Percentiles rank a stretch among this genome's conserved stretches.
phyloP scores from a whole-genome alignment of 2,329 filamentous ascomycete genomes.

The Colletotrichum endophyticum region DNA sequence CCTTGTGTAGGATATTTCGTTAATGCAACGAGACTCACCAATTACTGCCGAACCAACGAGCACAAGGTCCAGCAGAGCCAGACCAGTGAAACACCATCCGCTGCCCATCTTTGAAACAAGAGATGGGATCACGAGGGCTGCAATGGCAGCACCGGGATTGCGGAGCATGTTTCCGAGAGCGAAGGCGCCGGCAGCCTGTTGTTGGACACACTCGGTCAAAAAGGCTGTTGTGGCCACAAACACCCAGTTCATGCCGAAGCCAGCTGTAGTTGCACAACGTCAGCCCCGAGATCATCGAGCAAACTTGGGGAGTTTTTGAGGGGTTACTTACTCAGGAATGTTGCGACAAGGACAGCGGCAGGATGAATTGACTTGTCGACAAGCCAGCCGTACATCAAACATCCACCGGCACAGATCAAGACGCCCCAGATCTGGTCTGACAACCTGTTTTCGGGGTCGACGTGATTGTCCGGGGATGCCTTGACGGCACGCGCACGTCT shows the following conservation, averaged over 20 bases:
- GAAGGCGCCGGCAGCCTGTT: conserved; percentile 43
- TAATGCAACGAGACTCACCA: conserved; percentile 6
- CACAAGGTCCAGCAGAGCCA: conserved; percentile 35
- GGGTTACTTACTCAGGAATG: conserved; percentile 29
- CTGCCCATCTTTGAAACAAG: conserved; percentile 38
- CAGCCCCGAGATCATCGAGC: neutral
- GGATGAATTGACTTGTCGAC: conserved; percentile 31
- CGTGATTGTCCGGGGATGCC: conserved; percentile 14
- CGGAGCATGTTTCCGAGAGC: conserved; percentile 44
- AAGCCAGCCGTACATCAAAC: conserved; percentile 47
- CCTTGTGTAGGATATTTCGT: too few relatives aligned
- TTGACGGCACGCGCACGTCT: conserved; percentile 27
- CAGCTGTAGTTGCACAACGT: conserved; percentile 25
- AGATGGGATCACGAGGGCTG: conserved; percentile 37
- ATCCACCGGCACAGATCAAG: conserved; percentile 38
- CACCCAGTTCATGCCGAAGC: conserved; percentile 43
- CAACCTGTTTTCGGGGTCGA: conserved; percentile 42
- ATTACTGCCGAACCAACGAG: conserved; percentile 27
- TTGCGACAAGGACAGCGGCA: conserved; percentile 30
- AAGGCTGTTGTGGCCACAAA: conserved; percentile 46
- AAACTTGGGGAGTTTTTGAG: neutral
- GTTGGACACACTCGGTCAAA: conserved; percentile 42
- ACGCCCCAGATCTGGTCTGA: conserved; percentile 43
- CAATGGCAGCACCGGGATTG: conserved; percentile 42
- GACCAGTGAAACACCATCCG: conserved; percentile 44